Percentiles rank a stretch among this genome's conserved stretches.
Evolutionary conservation across 441 rosid species (phyloP).

Genomic region (Gossypium schwendimanii): DNA sequence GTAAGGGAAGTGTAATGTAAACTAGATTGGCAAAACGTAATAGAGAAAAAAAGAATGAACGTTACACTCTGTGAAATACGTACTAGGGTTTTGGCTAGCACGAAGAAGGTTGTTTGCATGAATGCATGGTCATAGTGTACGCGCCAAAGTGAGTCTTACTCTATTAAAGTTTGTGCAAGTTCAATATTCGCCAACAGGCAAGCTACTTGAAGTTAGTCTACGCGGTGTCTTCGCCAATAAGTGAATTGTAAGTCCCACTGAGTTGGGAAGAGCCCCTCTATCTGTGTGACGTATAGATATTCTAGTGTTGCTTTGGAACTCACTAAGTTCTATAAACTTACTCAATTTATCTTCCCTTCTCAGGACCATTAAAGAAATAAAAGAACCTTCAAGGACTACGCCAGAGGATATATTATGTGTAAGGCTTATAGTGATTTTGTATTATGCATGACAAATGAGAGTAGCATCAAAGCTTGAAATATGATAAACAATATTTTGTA

Average conservation of each 20-base stretch:
- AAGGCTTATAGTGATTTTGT: background rate
- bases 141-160: background rate
- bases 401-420: background rate
- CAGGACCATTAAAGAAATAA: background rate
- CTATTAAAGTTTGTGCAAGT: too few relatives aligned
- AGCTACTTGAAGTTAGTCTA: background rate
- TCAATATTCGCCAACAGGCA: background rate
- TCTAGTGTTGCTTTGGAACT: background rate
- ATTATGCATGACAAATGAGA: background rate
- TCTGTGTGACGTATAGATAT: too few relatives aligned
- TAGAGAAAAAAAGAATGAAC: background rate
- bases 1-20: background rate
- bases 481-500: background rate
- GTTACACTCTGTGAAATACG: too few relatives aligned
- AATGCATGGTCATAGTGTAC: background rate
- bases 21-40: background rate
- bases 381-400: background rate
- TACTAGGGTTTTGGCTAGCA: background rate
- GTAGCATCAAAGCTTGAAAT: background rate
- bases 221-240: background rate
- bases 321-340: background rate
- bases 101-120: background rate
- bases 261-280: background rate
- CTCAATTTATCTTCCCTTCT: background rate
- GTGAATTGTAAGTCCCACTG: background rate